phyloP scores from a whole-genome alignment of 164 flowering plant species.

The Nelumbo lutea region DNA sequence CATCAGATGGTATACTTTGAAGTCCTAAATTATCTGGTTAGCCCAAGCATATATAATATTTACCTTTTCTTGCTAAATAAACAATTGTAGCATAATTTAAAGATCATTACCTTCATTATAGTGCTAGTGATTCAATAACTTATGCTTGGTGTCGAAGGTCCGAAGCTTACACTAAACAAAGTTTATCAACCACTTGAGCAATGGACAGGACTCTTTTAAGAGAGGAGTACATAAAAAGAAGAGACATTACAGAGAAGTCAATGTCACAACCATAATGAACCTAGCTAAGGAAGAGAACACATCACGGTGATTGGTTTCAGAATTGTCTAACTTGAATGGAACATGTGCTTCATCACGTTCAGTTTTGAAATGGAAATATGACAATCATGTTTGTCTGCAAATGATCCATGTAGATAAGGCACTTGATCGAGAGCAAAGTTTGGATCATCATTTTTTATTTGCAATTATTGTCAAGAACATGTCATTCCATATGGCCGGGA shows the following conservation, averaged over 20 bases:
- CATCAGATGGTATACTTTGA: too few species aligned
- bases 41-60: neutral
- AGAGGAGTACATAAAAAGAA: neutral
- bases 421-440: constrained; percentile 4
- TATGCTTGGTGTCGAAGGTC: neutral
- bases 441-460: constrained; percentile 3
- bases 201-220: neutral
- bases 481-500: too few species aligned
- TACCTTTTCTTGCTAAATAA: neutral
- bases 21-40: too few species aligned
- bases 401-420: constrained; percentile 2
- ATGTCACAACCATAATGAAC: neutral
- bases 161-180: neutral
- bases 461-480: neutral
- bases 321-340: neutral
- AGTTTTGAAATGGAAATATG: neutral
- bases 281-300: neutral
- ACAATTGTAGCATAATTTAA: too few species aligned
- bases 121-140: neutral
- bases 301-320: neutral
- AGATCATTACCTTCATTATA: neutral
- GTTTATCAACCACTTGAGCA: neutral
- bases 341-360: neutral
- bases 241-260: too few species aligned
- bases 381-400: constrained; percentile 3